Base-by-base conservation (phyloP, 768 basidiomycete species). In the Psilocybe cyanescens region DNA sequence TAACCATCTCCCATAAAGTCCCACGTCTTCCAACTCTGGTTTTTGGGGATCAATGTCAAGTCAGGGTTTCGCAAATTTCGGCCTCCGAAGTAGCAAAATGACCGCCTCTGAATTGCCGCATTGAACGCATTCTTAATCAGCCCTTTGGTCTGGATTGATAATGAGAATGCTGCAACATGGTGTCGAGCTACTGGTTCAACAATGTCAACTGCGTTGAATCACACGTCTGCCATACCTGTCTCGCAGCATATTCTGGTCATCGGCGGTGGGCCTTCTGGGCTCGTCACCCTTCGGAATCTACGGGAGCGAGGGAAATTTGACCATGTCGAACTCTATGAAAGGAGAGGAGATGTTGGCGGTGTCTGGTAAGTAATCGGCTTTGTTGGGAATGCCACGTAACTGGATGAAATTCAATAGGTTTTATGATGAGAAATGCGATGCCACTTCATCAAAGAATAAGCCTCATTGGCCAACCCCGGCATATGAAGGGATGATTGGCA, bases 211-310 rank as follows among this genome's bases (percentile, higher is more conserved):
- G 11, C 41, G 5, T 5, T 44, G 41, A 16, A 44, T 16, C 14
- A 44, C 33, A 8, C 14, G 7, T 19, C 19, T 39, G 24, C 55
- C n/a, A 33, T 47, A 17, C 51, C 50, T n/a, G 48, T 57, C 31
- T 77, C 77, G 4, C 71, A 68, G 50, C 68, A 71, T 1, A 66
- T 82, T 37, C 74, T 85, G 8, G 65, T 85, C 56, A 71, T 85
- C 19, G 82, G 83, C 12, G 82, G 77, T 0, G 83, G 83, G 1
- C 77, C 81, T 11, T 71, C 77, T 60, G 82, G 83, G 3, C 75
- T 85, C 3, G 80, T 83, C 4, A 70, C 80, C 14, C 75, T 83
- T 17, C 78, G 82, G n/a, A 85, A 85, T 61, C 69, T 83, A 28
- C 51, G 74, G n/a, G 72, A 77, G 47, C 71, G 74, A 1, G 81